Evolutionary conservation across 176 grass and related monocot genomes (phyloP), one percentile per base, ranked within the genome.

Genomic region (Aegilops bicornis): DNA sequence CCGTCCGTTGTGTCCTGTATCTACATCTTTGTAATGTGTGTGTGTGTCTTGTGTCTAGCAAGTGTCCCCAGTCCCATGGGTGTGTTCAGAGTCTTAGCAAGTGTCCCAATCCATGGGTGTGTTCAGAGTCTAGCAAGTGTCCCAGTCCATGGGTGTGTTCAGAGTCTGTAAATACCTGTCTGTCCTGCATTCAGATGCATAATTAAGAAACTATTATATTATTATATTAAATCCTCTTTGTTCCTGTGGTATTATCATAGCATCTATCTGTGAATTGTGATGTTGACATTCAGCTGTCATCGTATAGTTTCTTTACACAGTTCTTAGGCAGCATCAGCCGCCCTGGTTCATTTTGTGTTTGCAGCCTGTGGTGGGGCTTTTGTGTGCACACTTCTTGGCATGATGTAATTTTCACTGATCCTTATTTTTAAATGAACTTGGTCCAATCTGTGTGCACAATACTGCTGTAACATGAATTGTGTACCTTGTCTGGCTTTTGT

Each of bases 11-110:
- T 54, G 45, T 76, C 73, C 45, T 80, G 79, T 91, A 88, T 73
- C 42, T 87, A 89, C 24, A 81, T 82, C 58, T 73, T 73, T 87
- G 80, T 89, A 82, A 75, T 89, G 80, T 82, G 83, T 89, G 80
- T 82, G 83, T 89, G 80, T 82, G 45, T 48, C 45, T 54, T 54
- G 50, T 54, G 50, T 54, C 54, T 58, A 58, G 54, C 54, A 58
- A 58, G 54, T 58, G 54, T 58, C 54, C 54, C 54, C 36, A 58
- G 54, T 84, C 37, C 42, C 47, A 73, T 84, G 66, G 68, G 87
- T 88, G 2, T 75, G 2, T 54, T 84, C 69, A 29, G 42, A 43
- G 52, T 56, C 52, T 56, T 56, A 56, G 52, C 52, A 56, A 20
- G 52, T 56, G 52, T 56, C 52, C 52, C 52, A 56, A 17, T 84